phyloP scores from a whole-genome alignment of 352 stramenopile species.

The Globisporangium carolinianum region DNA sequence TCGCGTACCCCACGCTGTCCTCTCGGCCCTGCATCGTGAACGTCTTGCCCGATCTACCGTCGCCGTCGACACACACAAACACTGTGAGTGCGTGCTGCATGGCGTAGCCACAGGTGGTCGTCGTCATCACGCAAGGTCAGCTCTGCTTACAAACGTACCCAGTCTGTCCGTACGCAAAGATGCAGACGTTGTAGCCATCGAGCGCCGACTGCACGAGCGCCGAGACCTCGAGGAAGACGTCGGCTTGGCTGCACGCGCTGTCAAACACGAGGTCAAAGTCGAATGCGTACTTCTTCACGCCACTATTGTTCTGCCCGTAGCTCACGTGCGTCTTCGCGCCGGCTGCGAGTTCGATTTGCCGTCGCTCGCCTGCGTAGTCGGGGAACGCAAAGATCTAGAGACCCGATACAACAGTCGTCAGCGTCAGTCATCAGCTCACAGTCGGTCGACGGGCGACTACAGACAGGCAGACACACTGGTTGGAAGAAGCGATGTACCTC shows the following conservation, averaged over 20 bases:
- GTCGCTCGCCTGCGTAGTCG: slow-evolving; percentile 53
- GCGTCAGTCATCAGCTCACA: neutral
- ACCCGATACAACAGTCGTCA: neutral
- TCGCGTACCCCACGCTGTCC: slow-evolving; percentile 19
- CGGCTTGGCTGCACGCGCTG: slow-evolving; percentile 88
- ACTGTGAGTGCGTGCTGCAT: neutral
- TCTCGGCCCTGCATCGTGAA: slow-evolving; percentile 85
- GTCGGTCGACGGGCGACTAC: too few species aligned
- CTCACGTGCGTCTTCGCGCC: slow-evolving; percentile 59
- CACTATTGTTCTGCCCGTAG: slow-evolving; percentile 57
- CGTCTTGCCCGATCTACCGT: slow-evolving; percentile 71
- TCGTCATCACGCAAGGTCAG: neutral
- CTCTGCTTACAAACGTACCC: slow-evolving; percentile 28
- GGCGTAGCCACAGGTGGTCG: neutral
- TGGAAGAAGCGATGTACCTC: slow-evolving; percentile 20
- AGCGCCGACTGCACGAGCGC: slow-evolving; percentile 92
- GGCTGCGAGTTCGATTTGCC: slow-evolving; percentile 67
- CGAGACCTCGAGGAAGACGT: slow-evolving; percentile 96
- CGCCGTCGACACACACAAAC: neutral
- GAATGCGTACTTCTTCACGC: slow-evolving; percentile 89
- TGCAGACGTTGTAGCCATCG: slow-evolving; percentile 94
- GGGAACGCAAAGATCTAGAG: slow-evolving; percentile 68
- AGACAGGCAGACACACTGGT: too few species aligned
- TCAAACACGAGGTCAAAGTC: slow-evolving; percentile 98
- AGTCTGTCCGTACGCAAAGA: slow-evolving; percentile 92